Conservation (phyloP, 148 eudicot species). For the Rhododendron vialii region DNA sequence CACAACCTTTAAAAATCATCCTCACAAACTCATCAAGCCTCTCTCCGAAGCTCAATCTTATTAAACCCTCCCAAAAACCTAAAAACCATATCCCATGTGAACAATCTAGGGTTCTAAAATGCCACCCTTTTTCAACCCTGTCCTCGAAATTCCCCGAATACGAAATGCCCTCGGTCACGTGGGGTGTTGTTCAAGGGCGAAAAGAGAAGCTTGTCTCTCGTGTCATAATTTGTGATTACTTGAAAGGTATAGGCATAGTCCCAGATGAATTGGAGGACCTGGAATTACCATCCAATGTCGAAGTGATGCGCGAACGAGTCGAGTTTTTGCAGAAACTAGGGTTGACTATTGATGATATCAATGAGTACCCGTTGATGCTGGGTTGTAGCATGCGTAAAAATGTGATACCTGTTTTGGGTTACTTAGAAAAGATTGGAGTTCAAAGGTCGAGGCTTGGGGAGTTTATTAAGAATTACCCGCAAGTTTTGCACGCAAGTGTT, state of each 20-base stretch:
- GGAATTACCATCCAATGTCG: slow-evolving; percentile 90
- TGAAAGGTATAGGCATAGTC: slow-evolving; percentile 67
- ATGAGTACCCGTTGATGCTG: slow-evolving; percentile 84
- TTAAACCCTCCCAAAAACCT: slow-evolving; percentile 38
- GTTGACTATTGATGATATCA: slow-evolving; percentile 76
- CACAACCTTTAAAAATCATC: slow-evolving; percentile 16
- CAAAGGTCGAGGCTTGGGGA: slow-evolving; percentile 73
- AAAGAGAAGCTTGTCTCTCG: slow-evolving; percentile 83
- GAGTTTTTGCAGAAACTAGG: slow-evolving; percentile 91
- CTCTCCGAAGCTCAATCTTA: slow-evolving; percentile 4
- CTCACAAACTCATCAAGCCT: slow-evolving; percentile 18
- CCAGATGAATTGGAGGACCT: slow-evolving; percentile 83
- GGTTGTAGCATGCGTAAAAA: slow-evolving; percentile 92
- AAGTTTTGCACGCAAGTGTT: slow-evolving; percentile 81
- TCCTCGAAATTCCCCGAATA: slow-evolving; percentile 68
- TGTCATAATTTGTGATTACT: slow-evolving; percentile 84
- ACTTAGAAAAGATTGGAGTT: slow-evolving; percentile 81
- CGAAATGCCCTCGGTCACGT: slow-evolving; percentile 93
- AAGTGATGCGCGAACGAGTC: slow-evolving; percentile 88
- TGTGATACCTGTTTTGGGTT: slow-evolving; percentile 82
- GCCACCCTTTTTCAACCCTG: slow-evolving; percentile 49
- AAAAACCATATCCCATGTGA: not conserved
- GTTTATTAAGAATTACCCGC: slow-evolving; percentile 82
- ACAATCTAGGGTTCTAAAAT: slow-evolving; percentile 24
- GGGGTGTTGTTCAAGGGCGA: slow-evolving; percentile 95